Evolutionary conservation across 2,329 filamentous ascomycete genomes (phyloP).

Genomic region (Xylaria sp.): DNA sequence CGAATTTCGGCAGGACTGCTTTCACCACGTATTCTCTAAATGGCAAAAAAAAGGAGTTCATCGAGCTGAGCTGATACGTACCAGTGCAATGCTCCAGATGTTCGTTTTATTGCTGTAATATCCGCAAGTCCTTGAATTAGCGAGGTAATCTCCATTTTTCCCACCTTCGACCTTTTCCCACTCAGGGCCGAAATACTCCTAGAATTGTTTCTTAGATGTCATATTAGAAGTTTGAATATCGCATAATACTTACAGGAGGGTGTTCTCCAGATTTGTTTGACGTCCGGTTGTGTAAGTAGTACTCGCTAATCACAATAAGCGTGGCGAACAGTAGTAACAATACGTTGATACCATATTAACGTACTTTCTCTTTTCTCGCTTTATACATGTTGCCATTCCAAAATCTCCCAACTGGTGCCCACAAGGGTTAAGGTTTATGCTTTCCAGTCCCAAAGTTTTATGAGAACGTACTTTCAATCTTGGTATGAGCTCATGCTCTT

Average conservation of each 20-base stretch:
- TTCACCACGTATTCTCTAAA: not conserved
- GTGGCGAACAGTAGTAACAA: not conserved
- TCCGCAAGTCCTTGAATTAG: constrained; percentile 33
- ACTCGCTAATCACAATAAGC: constrained; percentile 33
- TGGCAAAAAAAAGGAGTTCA: not conserved
- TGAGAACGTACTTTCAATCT: constrained; percentile 36
- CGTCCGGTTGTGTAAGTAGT: constrained; percentile 30
- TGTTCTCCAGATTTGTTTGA: constrained; percentile 28
- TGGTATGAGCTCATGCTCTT: constrained; percentile 37
- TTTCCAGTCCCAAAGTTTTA: not conserved
- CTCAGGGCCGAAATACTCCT: constrained; percentile 39
- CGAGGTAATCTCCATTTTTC: constrained; percentile 27
- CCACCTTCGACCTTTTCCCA: constrained; percentile 36
- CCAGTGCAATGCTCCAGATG: constrained; percentile 41
- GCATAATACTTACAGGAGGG: constrained; percentile 39
- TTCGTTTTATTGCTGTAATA: constrained; percentile 43
- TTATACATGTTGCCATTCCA: constrained; percentile 33
- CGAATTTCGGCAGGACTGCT: not conserved
- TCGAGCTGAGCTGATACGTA: constrained; percentile 24
- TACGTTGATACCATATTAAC: not conserved
- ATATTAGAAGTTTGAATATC: not conserved
- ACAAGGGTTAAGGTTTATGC: not conserved
- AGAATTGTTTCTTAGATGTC: not conserved
- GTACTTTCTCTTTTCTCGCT: constrained; percentile 43
- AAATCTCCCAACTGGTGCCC: constrained; percentile 43